Base-by-base conservation (phyloP, 2,329 filamentous ascomycete genomes). In the Diaporthe sp. region DNA sequence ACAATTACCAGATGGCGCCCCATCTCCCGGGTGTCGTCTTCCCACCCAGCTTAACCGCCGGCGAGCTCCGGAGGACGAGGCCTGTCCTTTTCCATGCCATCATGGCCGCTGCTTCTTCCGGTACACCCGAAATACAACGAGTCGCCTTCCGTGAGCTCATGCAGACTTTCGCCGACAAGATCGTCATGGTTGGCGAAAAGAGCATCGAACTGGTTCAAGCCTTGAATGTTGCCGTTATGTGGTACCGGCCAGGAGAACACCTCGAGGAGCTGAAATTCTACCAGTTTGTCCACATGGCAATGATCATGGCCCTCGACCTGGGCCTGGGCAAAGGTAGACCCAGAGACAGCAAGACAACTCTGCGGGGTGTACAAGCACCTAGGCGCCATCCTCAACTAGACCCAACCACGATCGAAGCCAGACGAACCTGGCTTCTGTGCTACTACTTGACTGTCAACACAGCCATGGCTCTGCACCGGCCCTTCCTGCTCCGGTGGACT, bases 241-340 rank as follows among this genome's bases (percentile, higher is more conserved):
- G 95, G 94, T 97, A 97, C 82, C 92, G 92, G 82, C 94, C 95
- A 22, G 95, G 95, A 0, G 92, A 96, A 77, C 90, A 94, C 78
- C 94, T 94, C 75, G 94, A 97, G 80, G 93, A 97, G 83, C 90
- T 96, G 80, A 97, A 97, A 81, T 97, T 97, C 82, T 97, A 97
- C 84, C 94, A 96, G 84, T 89, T 97, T 77, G 91, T 95, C 60
- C 94, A 97, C 81, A 91, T 95, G 80, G 93, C 94, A 2, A 92
- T 92, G 64, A 89, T 95, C 78, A 94, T 97, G 92, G 93, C 93
- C 35, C 91, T 97, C 72, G 95, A 97, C 78, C 89, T 97, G 45
- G 95, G 95, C 0, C 89, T 97, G 9, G 94, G 85, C 72, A 82
- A 82, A 76, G 79, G 82, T 67, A 83, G 81, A n/a, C 79, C 79